phyloP scores from a whole-genome alignment of 2,329 filamentous ascomycete species.

The Trichoderma aggressivum region DNA sequence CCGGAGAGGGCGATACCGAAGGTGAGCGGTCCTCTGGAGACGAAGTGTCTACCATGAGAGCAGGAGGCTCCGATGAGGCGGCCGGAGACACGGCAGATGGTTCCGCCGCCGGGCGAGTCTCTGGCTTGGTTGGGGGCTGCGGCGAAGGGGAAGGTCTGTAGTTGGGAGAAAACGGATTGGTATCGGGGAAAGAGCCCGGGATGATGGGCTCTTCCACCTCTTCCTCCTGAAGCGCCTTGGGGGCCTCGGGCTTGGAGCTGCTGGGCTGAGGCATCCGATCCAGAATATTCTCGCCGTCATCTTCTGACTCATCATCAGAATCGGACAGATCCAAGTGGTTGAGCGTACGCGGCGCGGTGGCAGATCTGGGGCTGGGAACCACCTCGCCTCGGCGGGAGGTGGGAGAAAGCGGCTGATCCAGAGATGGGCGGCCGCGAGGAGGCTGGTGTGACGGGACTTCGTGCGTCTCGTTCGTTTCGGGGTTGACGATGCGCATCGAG shows the following conservation, averaged over 20 bases:
- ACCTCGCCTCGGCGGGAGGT: slow-evolving; percentile 22
- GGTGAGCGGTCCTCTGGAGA: slow-evolving; percentile 66
- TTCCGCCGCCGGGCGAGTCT: not conserved
- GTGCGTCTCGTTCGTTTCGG: slow-evolving; percentile 44
- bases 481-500: slow-evolving; percentile 58
- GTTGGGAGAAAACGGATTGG: slow-evolving; percentile 34
- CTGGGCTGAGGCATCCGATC: slow-evolving; percentile 26
- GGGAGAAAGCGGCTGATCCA: slow-evolving; percentile 34
- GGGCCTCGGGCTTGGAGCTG: slow-evolving; percentile 20
- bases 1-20: slow-evolving; percentile 62
- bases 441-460: slow-evolving; percentile 34
- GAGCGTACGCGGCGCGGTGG: slow-evolving; percentile 41
- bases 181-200: slow-evolving; percentile 43
- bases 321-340: slow-evolving; percentile 66
- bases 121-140: slow-evolving; percentile 25
- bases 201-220: slow-evolving; percentile 33
- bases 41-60: slow-evolving; percentile 67
- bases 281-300: slow-evolving; percentile 40
- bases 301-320: slow-evolving; percentile 57
- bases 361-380: slow-evolving; percentile 53
- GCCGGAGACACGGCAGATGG: slow-evolving; percentile 24
- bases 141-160: slow-evolving; percentile 32
- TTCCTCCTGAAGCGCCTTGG: slow-evolving; percentile 22
- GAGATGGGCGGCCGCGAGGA: slow-evolving; percentile 23
- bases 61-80: slow-evolving; percentile 54